Percentiles rank a stretch among this genome's conserved stretches.
These are phyloP conservation scores for Novymonas esmeraldas DNA, from an alignment of 208 protist species.

Conservation along the genomic window DNA sequence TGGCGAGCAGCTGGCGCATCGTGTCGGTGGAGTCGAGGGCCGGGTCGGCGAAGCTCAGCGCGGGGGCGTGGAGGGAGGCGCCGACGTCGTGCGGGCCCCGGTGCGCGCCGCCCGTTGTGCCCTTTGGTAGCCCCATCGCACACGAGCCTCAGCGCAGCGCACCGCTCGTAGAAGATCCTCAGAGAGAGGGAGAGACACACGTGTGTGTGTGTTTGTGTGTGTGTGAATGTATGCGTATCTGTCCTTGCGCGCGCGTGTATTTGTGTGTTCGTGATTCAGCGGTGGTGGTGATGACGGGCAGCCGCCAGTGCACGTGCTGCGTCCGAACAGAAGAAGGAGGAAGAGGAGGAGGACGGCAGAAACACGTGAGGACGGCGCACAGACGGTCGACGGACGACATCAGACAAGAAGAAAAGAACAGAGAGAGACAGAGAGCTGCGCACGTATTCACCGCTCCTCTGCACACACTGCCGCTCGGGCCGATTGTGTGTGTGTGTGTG, in stretches of 20 bases:
- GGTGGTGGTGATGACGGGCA: background rate
- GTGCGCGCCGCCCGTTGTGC: slow-evolving; percentile 2
- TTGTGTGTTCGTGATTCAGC: background rate
- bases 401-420: too few species aligned
- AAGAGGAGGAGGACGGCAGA: background rate
- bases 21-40: slow-evolving; percentile 14
- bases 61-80: background rate
- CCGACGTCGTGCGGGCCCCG: slow-evolving; percentile 8
- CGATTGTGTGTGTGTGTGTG: background rate
- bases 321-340: too few species aligned
- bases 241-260: background rate
- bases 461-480: too few species aligned
- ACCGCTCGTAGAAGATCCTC: too few species aligned
- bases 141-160: too few species aligned
- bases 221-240: background rate
- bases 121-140: slow-evolving; percentile 7
- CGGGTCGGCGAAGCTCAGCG: background rate
- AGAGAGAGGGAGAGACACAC: background rate
- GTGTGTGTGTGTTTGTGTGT: background rate
- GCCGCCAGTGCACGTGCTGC: too few species aligned
- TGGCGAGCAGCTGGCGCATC: slow-evolving; percentile 18
- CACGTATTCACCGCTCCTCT: too few species aligned
- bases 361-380: slow-evolving; percentile 30
- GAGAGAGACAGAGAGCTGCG: too few species aligned
- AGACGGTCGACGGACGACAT: too few species aligned